phyloP scores from a whole-genome alignment of 352 stramenopile genomes.

The Phytopythium helicoides region DNA sequence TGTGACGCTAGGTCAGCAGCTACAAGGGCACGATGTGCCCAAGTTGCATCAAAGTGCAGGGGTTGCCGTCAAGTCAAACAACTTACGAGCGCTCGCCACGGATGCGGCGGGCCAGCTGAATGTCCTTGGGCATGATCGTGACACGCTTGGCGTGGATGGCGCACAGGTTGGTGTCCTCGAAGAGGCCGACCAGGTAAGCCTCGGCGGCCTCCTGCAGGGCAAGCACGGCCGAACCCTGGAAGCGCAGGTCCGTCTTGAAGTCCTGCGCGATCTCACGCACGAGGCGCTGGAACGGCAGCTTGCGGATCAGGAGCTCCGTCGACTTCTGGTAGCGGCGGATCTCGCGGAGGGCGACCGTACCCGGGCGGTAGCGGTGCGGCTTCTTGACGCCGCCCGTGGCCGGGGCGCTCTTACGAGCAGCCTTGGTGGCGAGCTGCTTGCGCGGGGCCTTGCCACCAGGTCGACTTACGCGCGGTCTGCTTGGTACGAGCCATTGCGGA shows the following conservation, averaged over 20 bases:
- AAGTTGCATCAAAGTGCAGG: no score
- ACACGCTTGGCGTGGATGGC: constrained; percentile 93
- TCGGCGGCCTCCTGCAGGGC: constrained; percentile 89
- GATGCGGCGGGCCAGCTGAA: constrained; percentile 92
- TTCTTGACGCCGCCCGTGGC: constrained; percentile 94
- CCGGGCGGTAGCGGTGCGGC: constrained; percentile 81
- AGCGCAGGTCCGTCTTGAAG: constrained; percentile 89
- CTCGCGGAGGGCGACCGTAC: constrained; percentile 93
- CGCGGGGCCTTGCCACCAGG: constrained; percentile 92
- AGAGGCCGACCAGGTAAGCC: constrained; percentile 77
- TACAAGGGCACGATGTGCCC: background rate
- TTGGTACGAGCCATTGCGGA: constrained; percentile 93
- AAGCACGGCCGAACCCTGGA: constrained; percentile 84
- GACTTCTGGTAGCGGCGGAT: constrained; percentile 97
- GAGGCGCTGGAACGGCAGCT: constrained; percentile 96
- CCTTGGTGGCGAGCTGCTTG: constrained; percentile 94
- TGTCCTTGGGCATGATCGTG: constrained; percentile 95
- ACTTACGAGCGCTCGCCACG: constrained; percentile 84
- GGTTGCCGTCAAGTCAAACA: constrained; percentile 6
- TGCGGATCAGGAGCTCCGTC: constrained; percentile 95
- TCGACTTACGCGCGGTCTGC: constrained; percentile 95
- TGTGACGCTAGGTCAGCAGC: constrained; percentile 1
- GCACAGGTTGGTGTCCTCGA: constrained; percentile 93
- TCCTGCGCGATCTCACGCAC: constrained; percentile 90
- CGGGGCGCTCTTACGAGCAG: constrained; percentile 90